Conservation (phyloP, 208 protist genomes). For the Acanthamoeba culbertsoni region DNA sequence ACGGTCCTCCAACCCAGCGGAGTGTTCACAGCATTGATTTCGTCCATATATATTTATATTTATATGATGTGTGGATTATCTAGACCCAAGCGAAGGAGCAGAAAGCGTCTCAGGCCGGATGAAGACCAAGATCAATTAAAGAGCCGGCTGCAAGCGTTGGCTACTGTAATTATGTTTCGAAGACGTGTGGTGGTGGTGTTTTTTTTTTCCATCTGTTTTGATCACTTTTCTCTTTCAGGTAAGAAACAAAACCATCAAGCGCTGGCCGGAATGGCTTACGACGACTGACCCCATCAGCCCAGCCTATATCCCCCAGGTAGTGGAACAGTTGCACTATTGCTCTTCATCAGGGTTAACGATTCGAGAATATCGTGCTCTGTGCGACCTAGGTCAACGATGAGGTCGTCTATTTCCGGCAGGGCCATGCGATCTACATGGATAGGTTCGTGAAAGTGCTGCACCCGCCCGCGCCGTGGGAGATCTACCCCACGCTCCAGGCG, state of each 20-base stretch:
- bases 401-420: slow-evolving; percentile 46
- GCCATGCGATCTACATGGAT: not conserved
- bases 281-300: not conserved
- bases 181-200: no score
- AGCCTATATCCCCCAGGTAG: slow-evolving; percentile 26
- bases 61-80: no score
- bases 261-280: slow-evolving; percentile 35
- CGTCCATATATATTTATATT: no score
- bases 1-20: no score
- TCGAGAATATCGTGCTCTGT: no score
- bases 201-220: no score
- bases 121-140: not conserved
- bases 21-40: no score
- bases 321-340: no score
- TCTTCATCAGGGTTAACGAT: no score
- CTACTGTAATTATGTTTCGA: not conserved
- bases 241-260: not conserved
- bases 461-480: not conserved
- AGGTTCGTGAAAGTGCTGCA: not conserved
- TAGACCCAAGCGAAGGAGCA: slow-evolving; percentile 2
- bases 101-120: not conserved
- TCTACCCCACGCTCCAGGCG: not conserved
- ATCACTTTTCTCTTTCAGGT: no score
- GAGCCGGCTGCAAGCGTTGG: not conserved
- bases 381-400: slow-evolving; percentile 36